phyloP scores from a whole-genome alignment of 192 early-diverging fungal genomes.

The Dissophora ornata region DNA sequence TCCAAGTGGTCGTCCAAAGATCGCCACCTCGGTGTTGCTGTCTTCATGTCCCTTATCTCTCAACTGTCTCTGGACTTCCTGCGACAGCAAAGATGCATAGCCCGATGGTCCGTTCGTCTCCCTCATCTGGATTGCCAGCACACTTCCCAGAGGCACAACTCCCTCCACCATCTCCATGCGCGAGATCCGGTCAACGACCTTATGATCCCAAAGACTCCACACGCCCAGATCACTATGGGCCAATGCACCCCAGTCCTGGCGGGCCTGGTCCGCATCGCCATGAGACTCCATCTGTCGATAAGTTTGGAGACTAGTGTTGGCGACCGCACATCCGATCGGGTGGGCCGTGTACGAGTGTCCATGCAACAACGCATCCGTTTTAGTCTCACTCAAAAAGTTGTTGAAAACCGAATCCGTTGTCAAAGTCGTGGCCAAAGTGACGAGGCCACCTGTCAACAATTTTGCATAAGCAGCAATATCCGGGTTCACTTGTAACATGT shows the following conservation, averaged over 20 bases:
- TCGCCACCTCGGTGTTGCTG: conserved; percentile 38
- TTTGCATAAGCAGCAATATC: conserved; percentile 86
- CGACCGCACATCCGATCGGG: conserved; percentile 82
- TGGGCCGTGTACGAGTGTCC: conserved; percentile 89
- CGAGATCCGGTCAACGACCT: conserved; percentile 64
- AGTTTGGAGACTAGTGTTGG: conserved; percentile 64
- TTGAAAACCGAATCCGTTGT: conserved; percentile 72
- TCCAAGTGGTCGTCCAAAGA: conserved; percentile 78
- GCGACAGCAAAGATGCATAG: conserved; percentile 39
- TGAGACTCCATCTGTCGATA: conserved; percentile 57
- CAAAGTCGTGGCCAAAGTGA: conserved; percentile 77
- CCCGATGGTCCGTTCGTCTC: conserved; percentile 37
- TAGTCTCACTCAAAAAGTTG: conserved; percentile 69
- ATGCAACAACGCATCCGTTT: conserved; percentile 79
- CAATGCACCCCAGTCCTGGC: conserved; percentile 53
- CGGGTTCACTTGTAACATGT: conserved; percentile 71
- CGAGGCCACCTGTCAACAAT: conserved; percentile 77
- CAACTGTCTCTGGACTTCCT: conserved; percentile 33
- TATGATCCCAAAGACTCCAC: conserved; percentile 66
- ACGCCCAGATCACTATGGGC: conserved; percentile 30
- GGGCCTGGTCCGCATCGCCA: conserved; percentile 40
- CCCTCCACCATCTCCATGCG: conserved; percentile 68
- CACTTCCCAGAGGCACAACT: conserved; percentile 73
- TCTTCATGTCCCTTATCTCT: conserved; percentile 38
- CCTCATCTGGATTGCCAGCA: conserved; percentile 73